Evolutionary conservation across 164 flowering plant species (phyloP).

Genomic region (Magnolia changhungtana): DNA sequence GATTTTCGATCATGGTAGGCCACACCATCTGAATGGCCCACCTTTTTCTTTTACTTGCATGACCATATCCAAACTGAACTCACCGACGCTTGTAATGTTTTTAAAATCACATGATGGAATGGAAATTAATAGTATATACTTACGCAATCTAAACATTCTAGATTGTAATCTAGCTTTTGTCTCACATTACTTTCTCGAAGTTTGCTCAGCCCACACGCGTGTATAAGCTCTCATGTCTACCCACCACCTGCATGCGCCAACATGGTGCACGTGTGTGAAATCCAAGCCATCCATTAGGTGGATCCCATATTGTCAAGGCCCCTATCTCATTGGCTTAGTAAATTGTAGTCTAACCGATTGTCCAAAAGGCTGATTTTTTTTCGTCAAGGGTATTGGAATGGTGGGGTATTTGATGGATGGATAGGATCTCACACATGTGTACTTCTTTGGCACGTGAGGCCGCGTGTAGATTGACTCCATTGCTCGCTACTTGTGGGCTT

Average conservation of each 20-base stretch:
- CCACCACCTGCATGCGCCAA: no score
- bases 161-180: constrained; percentile 39
- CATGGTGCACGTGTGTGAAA: no score
- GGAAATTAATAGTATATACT: constrained; percentile 10
- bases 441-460: no score
- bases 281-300: not conserved
- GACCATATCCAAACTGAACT: constrained; percentile 33
- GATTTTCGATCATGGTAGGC: not conserved
- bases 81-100: constrained; percentile 29
- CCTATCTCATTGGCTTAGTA: not conserved
- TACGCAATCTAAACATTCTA: constrained; percentile 33
- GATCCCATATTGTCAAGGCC: not conserved
- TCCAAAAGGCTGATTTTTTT: not conserved
- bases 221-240: no score
- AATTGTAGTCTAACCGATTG: not conserved
- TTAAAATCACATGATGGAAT: constrained; percentile 7
- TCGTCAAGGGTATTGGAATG: not conserved
- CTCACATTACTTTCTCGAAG: constrained; percentile 12
- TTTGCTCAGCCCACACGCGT: no score
- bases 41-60: constrained; percentile 37
- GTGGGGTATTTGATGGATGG: not conserved
- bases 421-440: not conserved
- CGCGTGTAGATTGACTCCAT: not conserved
- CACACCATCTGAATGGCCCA: not conserved
- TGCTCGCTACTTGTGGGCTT: no score